phyloP scores from a whole-genome alignment of 2,329 filamentous ascomycete species.

The Alternaria brassicicola region DNA sequence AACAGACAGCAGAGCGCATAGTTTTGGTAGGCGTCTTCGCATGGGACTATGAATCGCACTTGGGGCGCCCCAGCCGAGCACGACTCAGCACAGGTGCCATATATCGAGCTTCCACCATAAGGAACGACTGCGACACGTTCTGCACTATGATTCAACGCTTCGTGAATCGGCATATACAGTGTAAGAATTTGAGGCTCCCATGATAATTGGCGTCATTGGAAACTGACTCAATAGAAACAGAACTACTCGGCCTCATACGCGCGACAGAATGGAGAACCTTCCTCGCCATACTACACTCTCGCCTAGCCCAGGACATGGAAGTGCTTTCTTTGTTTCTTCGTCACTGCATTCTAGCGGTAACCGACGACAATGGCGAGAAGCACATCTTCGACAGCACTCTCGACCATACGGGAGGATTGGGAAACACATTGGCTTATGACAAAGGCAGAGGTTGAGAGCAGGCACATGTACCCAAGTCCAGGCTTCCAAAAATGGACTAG shows the following conservation, averaged over 20 bases:
- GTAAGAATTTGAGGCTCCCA: background rate
- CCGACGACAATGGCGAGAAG: background rate
- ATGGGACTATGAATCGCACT: background rate
- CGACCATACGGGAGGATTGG: constrained; percentile 1
- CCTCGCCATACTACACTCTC: background rate
- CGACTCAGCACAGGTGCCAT: background rate
- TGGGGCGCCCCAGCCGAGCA: background rate
- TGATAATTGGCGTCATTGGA: background rate
- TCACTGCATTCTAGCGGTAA: background rate
- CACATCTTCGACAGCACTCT: background rate
- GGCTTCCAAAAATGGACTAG: background rate
- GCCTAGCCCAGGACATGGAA: background rate
- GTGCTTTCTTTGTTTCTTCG: too few relatives aligned
- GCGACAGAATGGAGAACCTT: background rate
- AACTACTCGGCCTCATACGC: background rate
- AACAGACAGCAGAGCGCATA: too few relatives aligned
- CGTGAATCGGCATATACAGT: background rate
- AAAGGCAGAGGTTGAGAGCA: background rate
- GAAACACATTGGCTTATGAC: constrained; percentile 1
- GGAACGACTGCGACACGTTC: background rate
- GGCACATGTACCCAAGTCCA: background rate
- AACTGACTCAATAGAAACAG: background rate
- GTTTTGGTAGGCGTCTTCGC: background rate
- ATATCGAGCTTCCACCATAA: background rate
- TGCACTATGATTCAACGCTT: background rate